Base-by-base conservation (phyloP, 768 basidiomycete genomes). In the Coprinopsis sp. region DNA sequence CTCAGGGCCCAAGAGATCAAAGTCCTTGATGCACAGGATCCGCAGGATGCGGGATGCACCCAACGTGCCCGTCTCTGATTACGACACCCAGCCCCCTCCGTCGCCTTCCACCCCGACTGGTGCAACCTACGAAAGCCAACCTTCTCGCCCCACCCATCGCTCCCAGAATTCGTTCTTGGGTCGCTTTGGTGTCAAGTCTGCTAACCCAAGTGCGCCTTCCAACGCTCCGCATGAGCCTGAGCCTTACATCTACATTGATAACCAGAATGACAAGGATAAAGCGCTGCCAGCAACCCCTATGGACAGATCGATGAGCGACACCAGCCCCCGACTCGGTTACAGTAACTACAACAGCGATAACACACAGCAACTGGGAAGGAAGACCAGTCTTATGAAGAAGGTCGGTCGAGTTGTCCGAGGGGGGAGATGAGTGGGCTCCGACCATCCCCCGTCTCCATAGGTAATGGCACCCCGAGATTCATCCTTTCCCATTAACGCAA, bases 31-130 rank as follows among this genome's bases (percentile, higher is more conserved):
- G 78, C 85, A 91, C 37, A 85, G 90, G 46, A 87, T 93, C 60
- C 81, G 87, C 49, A 87, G 82, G 65, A 91, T 91, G 87, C 82
- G 89, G 28, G 89, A 91, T 57, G 69, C 82, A 7, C 89, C 89
- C 8, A 91, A 91, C 51, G 81, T 91, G 1, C 89, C 89, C 13
- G 76, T 87, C n/a, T 61, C 60, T 24, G 72, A 73, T 44, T 72
- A 73, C 37, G 64, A 68, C 25, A 63, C 68, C 19, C 68, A 67
- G 6, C 70, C 70, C 8, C 79, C 78, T 1, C 70, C 75, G 1
- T 73, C 79, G 2, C 72, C 78, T 1, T 71, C 70, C 19, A 61
- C 62, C 7, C 62, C 66, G 54, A 69, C 62, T 52, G 64, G 68
- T 12, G 49, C 59, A 3, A 40, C 21, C 12, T 31, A 23, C 59